These are phyloP conservation scores for Entophlyctis luteolus DNA, from an alignment of 192 early-diverging fungal species.

Conservation along the genomic window DNA sequence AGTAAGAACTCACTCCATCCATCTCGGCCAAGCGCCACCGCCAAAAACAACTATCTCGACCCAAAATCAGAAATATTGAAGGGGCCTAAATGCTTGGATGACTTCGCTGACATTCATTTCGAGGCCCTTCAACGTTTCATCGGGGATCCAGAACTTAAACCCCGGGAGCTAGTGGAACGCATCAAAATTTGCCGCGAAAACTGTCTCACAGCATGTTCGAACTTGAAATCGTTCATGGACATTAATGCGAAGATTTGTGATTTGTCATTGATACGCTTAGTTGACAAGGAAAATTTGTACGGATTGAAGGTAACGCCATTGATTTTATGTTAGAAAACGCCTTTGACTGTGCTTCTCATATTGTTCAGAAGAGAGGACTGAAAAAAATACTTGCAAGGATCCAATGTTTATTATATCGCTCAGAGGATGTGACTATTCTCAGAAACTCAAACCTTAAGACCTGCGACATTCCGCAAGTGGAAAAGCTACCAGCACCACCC, in stretches of 20 bases:
- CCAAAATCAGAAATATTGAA: no score
- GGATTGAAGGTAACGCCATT: background rate
- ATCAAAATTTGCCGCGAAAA: background rate
- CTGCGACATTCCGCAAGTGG: no score
- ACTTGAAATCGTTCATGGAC: background rate
- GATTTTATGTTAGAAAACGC: background rate
- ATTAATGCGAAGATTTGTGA: background rate
- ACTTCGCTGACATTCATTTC: background rate
- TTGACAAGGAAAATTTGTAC: background rate
- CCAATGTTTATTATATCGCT: no score
- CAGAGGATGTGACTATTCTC: no score
- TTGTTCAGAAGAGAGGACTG: background rate
- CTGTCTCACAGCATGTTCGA: background rate
- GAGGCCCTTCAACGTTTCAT: background rate
- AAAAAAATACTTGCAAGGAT: background rate
- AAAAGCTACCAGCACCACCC: constrained; percentile 18
- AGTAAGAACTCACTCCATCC: no score
- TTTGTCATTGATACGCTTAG: background rate
- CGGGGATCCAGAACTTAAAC: background rate
- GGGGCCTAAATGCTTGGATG: no score
- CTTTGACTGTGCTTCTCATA: background rate
- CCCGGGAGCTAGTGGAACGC: background rate
- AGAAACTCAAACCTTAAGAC: no score
- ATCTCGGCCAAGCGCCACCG: no score
- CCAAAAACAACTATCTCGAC: no score